phyloP scores from a whole-genome alignment of 805 yeast species.

The Jamesozyma spencerorum region DNA sequence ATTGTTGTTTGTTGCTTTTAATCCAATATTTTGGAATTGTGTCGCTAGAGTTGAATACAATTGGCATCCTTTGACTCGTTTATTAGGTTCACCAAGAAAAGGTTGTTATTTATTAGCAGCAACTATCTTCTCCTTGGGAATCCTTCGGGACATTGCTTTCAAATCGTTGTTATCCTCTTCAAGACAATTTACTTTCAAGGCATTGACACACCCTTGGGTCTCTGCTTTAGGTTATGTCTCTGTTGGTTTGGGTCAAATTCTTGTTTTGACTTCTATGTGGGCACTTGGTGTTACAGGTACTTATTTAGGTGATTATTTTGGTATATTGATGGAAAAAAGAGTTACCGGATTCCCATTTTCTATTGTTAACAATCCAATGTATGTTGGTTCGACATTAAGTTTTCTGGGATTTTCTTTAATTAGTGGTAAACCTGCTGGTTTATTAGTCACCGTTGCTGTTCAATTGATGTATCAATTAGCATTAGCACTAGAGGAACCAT shows the following conservation, averaged over 20 bases:
- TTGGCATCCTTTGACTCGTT: slow-evolving; percentile 60
- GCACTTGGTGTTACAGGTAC: slow-evolving; percentile 93
- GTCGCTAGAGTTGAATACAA: slow-evolving; percentile 81
- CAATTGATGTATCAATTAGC: slow-evolving; percentile 78
- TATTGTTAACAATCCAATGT: slow-evolving; percentile 90
- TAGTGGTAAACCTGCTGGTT: slow-evolving; percentile 85
- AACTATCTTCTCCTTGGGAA: slow-evolving; percentile 78
- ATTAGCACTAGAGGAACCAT: slow-evolving; percentile 86
- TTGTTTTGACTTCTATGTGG: slow-evolving; percentile 82
- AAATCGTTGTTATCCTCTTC: slow-evolving; percentile 56
- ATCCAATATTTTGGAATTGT: slow-evolving; percentile 92
- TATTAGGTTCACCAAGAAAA: slow-evolving; percentile 53
- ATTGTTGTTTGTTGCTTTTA: slow-evolving; percentile 66
- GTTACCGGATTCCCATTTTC: slow-evolving; percentile 92
- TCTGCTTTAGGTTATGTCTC: slow-evolving; percentile 44
- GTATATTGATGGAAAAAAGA: slow-evolving; percentile 82
- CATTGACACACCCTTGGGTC: slow-evolving; percentile 34
- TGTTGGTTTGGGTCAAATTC: slow-evolving; percentile 65
- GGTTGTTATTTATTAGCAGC: slow-evolving; percentile 84
- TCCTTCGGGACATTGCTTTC: slow-evolving; percentile 67
- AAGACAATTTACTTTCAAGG: slow-evolving; percentile 66
- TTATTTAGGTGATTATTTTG: slow-evolving; percentile 93
- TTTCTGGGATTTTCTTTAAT: slow-evolving; percentile 86
- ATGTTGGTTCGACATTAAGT: slow-evolving; percentile 81
- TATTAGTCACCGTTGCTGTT: slow-evolving; percentile 63